Base-by-base conservation (phyloP, 1,284 basidiomycete genomes). In the Trichosporon ovoides region DNA sequence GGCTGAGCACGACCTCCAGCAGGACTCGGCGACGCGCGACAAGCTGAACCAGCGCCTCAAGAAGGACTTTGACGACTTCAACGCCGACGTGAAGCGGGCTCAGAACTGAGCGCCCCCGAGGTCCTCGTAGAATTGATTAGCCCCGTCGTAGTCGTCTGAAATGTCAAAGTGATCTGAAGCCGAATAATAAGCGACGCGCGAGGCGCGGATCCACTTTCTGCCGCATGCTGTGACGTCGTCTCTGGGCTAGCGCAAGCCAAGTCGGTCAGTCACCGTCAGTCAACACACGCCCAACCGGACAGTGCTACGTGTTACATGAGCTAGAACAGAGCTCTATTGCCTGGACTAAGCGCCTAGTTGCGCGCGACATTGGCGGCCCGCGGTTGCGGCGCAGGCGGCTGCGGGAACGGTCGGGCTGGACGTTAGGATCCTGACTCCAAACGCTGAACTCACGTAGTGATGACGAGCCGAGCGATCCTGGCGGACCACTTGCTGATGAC, bases 341-440 rank as follows among this genome's bases (percentile, higher is more conserved):
- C 13, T 31, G 28, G n/a, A 48, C 43, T 28, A 48, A 7, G 43
- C 43, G 43, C 43, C 43, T 48, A 48, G 24, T 48, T 48, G 22
- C 43, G 43, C 43, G 43, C 43, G 43, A 48, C 43, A 48, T 48
- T 48, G 22, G 43, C 43, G 24, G 43, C n/a, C 28, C 43, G 18
- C 22, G 43, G 43, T 48, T 48, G 43, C 12, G 43, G 43, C 7
- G 43, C 43, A 22, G 43, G 43, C 43, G 43, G 43, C 43, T 48
- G 43, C 43, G 43, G n/a, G 24, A 48, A 48, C 24, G 43, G 43
- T 24, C 43, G 43, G 14, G 43, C 43, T 48, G 19, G 18, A n/a
- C 22, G 43, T 48, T 22, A 48, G 43, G n/a, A n/a, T 24, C 28
- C 22, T 24, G 28, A 28, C 22, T 22, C n/a, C 22, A 48, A 28